Evolutionary conservation across 2,329 filamentous ascomycete species (phyloP).

Genomic region (Pseudopithomyces maydicus): DNA sequence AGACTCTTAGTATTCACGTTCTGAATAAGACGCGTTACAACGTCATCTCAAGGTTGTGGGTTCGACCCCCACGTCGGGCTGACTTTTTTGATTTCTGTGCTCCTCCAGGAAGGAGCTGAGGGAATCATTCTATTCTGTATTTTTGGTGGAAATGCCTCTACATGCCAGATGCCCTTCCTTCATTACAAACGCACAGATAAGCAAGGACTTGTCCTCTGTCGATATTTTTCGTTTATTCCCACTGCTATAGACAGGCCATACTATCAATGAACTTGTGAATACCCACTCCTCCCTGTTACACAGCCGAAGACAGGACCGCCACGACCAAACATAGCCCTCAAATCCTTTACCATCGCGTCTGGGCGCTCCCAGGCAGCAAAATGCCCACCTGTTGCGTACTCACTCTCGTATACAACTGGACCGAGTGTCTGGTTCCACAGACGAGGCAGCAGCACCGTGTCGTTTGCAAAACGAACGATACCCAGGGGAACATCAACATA

Average conservation of each 20-base stretch:
- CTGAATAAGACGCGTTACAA: background rate
- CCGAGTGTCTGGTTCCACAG: conserved; percentile 16
- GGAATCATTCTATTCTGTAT: no score
- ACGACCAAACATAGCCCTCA: conserved; percentile 53
- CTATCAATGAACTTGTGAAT: background rate
- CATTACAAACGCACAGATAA: no score
- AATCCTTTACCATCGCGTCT: conserved; percentile 51
- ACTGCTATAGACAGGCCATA: no score
- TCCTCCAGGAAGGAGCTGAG: no score
- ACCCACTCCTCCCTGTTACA: background rate
- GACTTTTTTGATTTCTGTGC: no score
- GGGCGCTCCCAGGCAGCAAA: conserved; percentile 5
- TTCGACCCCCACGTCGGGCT: no score
- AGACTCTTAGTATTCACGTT: conserved; percentile 39
- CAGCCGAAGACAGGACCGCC: conserved; percentile 1
- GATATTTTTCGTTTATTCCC: no score
- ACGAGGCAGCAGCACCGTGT: conserved; percentile 10
- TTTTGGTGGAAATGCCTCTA: no score
- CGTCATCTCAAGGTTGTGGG: background rate
- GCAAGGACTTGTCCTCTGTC: no score
- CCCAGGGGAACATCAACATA: conserved; percentile 25
- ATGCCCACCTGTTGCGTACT: conserved; percentile 52
- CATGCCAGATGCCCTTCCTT: no score
- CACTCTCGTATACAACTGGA: conserved; percentile 25
- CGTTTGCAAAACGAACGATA: conserved; percentile 13